Conservation (phyloP, 371 early-diverging fungal genomes). For the Phascolomyces articulosus region DNA sequence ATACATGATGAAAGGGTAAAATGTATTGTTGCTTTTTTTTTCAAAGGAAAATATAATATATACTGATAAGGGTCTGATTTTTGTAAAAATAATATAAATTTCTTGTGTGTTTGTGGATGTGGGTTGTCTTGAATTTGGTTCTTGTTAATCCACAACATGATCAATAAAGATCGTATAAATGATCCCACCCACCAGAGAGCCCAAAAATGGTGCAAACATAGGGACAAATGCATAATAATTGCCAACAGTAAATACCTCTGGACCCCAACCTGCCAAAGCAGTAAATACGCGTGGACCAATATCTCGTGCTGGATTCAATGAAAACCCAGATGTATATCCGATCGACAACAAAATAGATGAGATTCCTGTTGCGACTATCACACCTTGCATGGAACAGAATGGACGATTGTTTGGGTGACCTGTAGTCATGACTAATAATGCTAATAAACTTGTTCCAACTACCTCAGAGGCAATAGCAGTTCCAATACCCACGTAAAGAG, state of each 20-base stretch:
- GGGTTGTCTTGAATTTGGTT: too few relatives aligned
- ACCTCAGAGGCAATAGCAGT: constrained; percentile 77
- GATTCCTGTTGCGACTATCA: constrained; percentile 66
- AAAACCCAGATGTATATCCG: constrained; percentile 78
- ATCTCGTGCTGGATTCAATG: constrained; percentile 90
- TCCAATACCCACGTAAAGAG: constrained; percentile 53
- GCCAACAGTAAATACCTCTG: constrained; percentile 64
- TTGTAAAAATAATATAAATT: too few relatives aligned
- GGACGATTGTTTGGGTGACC: constrained; percentile 74
- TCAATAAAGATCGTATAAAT: constrained; percentile 68
- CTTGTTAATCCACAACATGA: constrained; percentile 15
- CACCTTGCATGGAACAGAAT: constrained; percentile 60
- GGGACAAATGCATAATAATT: constrained; percentile 81
- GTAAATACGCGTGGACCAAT: constrained; percentile 87
- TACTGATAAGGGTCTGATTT: too few relatives aligned
- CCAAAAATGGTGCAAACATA: constrained; percentile 75
- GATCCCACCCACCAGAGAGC: constrained; percentile 71
- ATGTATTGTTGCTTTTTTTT: too few relatives aligned
- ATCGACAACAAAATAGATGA: constrained; percentile 45
- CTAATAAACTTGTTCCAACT: constrained; percentile 77
- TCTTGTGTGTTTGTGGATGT: too few relatives aligned
- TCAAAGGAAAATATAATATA: not conserved
- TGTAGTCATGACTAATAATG: constrained; percentile 71
- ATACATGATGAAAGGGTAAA: not conserved
- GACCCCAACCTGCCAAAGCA: constrained; percentile 74